Conservation (phyloP, 164 flowering plant species). For the Vitis rupestris region DNA sequence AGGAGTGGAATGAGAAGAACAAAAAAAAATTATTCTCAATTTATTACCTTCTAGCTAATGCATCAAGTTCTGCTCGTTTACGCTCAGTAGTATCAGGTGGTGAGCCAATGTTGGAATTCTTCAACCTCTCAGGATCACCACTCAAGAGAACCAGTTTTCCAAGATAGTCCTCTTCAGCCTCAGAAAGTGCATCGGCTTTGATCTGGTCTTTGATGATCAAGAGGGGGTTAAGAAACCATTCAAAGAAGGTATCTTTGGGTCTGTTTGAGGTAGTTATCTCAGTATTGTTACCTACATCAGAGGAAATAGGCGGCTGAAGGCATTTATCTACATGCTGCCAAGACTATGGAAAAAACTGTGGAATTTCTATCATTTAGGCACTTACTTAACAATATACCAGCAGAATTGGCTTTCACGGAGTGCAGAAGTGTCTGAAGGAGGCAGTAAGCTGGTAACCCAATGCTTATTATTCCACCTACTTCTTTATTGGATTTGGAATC, state of each 20-base stretch:
- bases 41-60: conserved; percentile 76
- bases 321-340: not conserved
- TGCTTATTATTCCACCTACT: conserved; percentile 38
- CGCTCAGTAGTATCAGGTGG: conserved; percentile 56
- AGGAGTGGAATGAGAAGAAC: not conserved
- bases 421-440: conserved; percentile 61
- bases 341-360: not conserved
- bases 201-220: conserved; percentile 87
- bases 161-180: conserved; percentile 67
- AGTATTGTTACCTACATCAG: conserved; percentile 55
- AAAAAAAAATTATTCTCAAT: not conserved
- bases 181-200: conserved; percentile 67
- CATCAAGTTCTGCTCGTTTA: conserved; percentile 77
- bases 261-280: conserved; percentile 70
- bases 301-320: not conserved
- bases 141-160: conserved; percentile 60
- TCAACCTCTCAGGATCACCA: conserved; percentile 58
- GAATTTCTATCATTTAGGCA: not conserved
- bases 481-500: conserved; percentile 52
- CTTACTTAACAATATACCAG: conserved; percentile 77
- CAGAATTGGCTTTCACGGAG: conserved; percentile 63
- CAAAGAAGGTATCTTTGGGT: conserved; percentile 73
- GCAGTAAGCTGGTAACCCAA: conserved; percentile 86
- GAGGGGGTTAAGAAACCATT: conserved; percentile 82
- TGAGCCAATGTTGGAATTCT: conserved; percentile 31